Conservation (phyloP, 805 yeast species). For the Kurtzmaniella cleridarum region DNA sequence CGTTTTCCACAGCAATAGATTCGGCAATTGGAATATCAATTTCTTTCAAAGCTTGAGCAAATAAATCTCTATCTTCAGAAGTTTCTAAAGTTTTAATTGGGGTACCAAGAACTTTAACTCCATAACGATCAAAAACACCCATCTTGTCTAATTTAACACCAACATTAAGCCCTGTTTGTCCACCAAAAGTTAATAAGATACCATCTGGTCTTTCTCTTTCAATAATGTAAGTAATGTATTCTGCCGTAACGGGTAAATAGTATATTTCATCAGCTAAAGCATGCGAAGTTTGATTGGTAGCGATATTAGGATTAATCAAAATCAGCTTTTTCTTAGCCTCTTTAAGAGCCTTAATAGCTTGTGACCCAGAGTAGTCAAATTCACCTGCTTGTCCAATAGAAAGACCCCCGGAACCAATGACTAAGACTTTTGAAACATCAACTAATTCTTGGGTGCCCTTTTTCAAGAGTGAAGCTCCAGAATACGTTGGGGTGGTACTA, state of each 20-base stretch:
- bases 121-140: conserved; percentile 88
- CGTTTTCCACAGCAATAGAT: conserved; percentile 89
- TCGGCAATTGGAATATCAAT: conserved; percentile 95
- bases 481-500: conserved; percentile 34
- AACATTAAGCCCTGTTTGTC: conserved; percentile 95
- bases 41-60: conserved; percentile 91
- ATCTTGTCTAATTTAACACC: conserved; percentile 92
- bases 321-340: conserved; percentile 85
- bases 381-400: conserved; percentile 99
- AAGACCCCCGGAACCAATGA: conserved; percentile 95
- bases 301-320: conserved; percentile 91
- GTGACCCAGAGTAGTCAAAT: conserved; percentile 95
- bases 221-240: conserved; percentile 89
- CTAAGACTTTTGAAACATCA: conserved; percentile 80
- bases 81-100: conserved; percentile 95
- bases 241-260: conserved; percentile 94
- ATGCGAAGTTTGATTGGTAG: conserved; percentile 95
- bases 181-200: conserved; percentile 93
- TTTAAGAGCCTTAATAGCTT: conserved; percentile 91
- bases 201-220: conserved; percentile 97
- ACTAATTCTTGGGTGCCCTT: conserved; percentile 61
- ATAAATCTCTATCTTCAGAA: conserved; percentile 95
- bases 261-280: conserved; percentile 93
- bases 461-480: conserved; percentile 58
- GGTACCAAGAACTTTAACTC: conserved; percentile 94